Conservation (phyloP, 2,329 filamentous ascomycete species). For the Lizonia empirigonia region DNA sequence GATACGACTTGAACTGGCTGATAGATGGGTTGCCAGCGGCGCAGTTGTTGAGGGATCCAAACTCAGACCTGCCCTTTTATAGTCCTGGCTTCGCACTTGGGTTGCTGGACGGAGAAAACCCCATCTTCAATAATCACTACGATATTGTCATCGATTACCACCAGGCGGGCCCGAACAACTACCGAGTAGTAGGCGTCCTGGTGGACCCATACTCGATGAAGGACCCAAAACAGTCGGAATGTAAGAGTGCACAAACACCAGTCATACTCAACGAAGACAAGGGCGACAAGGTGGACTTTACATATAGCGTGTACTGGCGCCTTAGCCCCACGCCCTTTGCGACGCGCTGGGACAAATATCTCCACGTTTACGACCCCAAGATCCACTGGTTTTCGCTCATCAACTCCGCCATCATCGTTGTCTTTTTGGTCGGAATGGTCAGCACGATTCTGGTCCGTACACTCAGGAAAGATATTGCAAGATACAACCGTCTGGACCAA, state of each 20-base stretch:
- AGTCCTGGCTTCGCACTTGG: conserved; percentile 90
- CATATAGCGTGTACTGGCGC: conserved; percentile 90
- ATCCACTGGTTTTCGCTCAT: conserved; percentile 99
- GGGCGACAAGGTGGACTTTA: conserved; percentile 76
- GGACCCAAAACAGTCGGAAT: conserved; percentile 66
- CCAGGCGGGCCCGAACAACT: conserved; percentile 72
- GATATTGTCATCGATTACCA: conserved; percentile 95
- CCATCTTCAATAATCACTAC: conserved; percentile 89
- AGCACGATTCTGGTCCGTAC: conserved; percentile 89
- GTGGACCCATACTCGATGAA: conserved; percentile 79
- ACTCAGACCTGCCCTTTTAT: conserved; percentile 81
- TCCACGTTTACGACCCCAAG: conserved; percentile 95
- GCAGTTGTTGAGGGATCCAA: conserved; percentile 77
- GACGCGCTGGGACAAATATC: conserved; percentile 97
- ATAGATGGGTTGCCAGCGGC: conserved; percentile 93
- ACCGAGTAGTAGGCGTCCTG: conserved; percentile 88
- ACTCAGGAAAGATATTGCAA: conserved; percentile 90
- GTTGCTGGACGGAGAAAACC: conserved; percentile 57
- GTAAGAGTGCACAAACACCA: conserved; percentile 63
- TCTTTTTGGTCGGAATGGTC: conserved; percentile 89
- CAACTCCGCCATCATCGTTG: conserved; percentile 92
- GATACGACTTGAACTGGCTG: conserved; percentile 93
- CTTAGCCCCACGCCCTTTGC: conserved; percentile 88
- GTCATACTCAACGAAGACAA: conserved; percentile 69
- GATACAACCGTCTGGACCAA: conserved; percentile 93